A percentile compares a stretch with the other conserved stretches of the same genome.
Evolutionary conservation across 371 early-diverging fungal species (phyloP).

Genomic region (Blastocladiella emersonii): DNA sequence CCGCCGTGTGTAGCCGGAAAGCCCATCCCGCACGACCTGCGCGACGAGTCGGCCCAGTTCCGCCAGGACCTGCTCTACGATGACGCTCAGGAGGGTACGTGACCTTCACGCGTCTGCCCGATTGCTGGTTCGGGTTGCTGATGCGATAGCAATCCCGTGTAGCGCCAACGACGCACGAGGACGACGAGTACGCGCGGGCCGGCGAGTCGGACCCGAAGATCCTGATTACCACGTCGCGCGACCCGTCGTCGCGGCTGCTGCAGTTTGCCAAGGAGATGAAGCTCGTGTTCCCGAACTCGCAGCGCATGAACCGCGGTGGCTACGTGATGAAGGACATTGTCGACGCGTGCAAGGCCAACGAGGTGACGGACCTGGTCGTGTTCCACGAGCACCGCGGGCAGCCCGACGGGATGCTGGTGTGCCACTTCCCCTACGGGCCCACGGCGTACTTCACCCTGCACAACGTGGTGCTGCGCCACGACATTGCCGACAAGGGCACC

Average conservation of each 20-base stretch:
- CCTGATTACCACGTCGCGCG: constrained; percentile 93
- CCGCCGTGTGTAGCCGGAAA: constrained; percentile 50
- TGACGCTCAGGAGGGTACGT: constrained; percentile 64
- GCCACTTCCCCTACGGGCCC: constrained; percentile 97
- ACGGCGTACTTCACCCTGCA: constrained; percentile 95
- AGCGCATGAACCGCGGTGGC: constrained; percentile 94
- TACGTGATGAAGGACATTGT: constrained; percentile 92
- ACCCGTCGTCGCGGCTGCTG: constrained; percentile 83
- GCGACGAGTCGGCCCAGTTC: constrained; percentile 56
- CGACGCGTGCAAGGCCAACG: constrained; percentile 84
- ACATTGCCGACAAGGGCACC: constrained; percentile 87
- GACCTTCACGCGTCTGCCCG: not conserved
- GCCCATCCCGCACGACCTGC: constrained; percentile 64
- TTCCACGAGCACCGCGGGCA: constrained; percentile 95
- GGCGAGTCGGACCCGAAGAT: constrained; percentile 91
- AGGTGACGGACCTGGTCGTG: constrained; percentile 92
- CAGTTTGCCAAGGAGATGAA: constrained; percentile 97
- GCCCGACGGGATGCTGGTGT: constrained; percentile 92
- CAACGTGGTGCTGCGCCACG: constrained; percentile 94
- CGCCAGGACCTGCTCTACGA: constrained; percentile 71
- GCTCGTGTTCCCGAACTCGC: constrained; percentile 91
- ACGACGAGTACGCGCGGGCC: constrained; percentile 93
- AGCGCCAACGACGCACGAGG: constrained; percentile 62
- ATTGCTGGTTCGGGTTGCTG: not conserved
- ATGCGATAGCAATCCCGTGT: constrained; percentile 4